phyloP scores from a whole-genome alignment of 83 land plant species.

The Thuja plicata region DNA sequence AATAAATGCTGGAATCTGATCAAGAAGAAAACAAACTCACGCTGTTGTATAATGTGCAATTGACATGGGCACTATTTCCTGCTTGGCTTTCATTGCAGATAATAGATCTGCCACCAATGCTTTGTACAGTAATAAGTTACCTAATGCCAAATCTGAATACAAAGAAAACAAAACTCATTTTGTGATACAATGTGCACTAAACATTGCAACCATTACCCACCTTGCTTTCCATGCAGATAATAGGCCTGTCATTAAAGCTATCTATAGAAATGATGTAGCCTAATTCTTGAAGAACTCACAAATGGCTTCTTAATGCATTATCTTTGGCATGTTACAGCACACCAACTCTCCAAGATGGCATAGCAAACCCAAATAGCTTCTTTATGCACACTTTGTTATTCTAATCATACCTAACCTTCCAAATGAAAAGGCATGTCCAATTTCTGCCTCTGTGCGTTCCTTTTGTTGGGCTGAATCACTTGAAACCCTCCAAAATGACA shows the following conservation, averaged over 20 bases:
- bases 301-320: background rate
- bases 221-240: conserved; percentile 7
- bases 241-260: background rate
- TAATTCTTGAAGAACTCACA: background rate
- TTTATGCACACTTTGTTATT: background rate
- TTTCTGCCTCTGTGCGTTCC: background rate
- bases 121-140: background rate
- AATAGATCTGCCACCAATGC: background rate
- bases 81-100: background rate
- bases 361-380: background rate
- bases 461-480: background rate
- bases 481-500: background rate
- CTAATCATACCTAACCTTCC: background rate
- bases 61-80: background rate
- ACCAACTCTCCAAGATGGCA: background rate
- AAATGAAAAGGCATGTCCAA: background rate
- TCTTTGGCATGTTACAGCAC: background rate
- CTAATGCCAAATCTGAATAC: too few relatives aligned
- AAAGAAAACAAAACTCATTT: background rate
- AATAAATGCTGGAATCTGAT: background rate
- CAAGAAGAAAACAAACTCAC: background rate
- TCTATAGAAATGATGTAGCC: background rate
- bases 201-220: background rate
- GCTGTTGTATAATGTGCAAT: background rate
- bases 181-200: background rate